phyloP scores from a whole-genome alignment of 1,284 basidiomycete genomes.

The Fistulina hepatica region DNA sequence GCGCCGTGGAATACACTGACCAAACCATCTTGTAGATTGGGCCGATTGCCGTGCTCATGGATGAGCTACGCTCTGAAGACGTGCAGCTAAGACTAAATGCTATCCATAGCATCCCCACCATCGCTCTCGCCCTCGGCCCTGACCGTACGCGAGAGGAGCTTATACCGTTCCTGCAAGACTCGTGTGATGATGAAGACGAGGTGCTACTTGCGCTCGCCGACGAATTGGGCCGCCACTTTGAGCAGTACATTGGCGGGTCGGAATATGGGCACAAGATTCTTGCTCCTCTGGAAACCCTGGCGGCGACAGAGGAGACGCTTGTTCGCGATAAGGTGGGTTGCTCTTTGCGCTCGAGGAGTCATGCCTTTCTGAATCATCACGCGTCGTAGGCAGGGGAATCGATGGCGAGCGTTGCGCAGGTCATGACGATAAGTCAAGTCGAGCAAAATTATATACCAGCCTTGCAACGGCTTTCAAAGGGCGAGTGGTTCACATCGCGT shows the following conservation, averaged over 20 bases:
- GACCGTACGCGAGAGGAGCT: slow-evolving; percentile 95
- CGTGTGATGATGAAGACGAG: slow-evolving; percentile 98
- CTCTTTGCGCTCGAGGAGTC: slow-evolving; percentile 3
- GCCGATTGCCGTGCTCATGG: slow-evolving; percentile 84
- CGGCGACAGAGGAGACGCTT: slow-evolving; percentile 95
- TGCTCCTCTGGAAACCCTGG: slow-evolving; percentile 91
- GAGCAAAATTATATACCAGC: slow-evolving; percentile 92
- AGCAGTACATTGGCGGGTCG: slow-evolving; percentile 91
- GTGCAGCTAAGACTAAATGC: slow-evolving; percentile 91
- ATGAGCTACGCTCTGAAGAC: slow-evolving; percentile 93
- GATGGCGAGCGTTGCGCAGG: slow-evolving; percentile 82
- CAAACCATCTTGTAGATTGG: slow-evolving; percentile 46
- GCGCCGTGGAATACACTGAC: slow-evolving; percentile 1
- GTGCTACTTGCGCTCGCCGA: slow-evolving; percentile 94
- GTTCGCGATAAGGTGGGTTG: slow-evolving; percentile 88
- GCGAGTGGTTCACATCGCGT: slow-evolving; percentile 99
- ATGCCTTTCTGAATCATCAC: slow-evolving; percentile 9
- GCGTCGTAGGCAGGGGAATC: slow-evolving; percentile 80
- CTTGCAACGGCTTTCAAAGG: slow-evolving; percentile 79
- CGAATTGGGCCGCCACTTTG: slow-evolving; percentile 85
- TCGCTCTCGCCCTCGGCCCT: slow-evolving; percentile 93
- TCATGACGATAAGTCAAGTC: slow-evolving; percentile 73
- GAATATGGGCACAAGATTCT: slow-evolving; percentile 85
- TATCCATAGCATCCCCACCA: slow-evolving; percentile 96
- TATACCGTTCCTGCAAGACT: slow-evolving; percentile 95